These are phyloP conservation scores for Tubosaeta sp. DNA, from an alignment of 768 basidiomycete species.

Conservation along the genomic window DNA sequence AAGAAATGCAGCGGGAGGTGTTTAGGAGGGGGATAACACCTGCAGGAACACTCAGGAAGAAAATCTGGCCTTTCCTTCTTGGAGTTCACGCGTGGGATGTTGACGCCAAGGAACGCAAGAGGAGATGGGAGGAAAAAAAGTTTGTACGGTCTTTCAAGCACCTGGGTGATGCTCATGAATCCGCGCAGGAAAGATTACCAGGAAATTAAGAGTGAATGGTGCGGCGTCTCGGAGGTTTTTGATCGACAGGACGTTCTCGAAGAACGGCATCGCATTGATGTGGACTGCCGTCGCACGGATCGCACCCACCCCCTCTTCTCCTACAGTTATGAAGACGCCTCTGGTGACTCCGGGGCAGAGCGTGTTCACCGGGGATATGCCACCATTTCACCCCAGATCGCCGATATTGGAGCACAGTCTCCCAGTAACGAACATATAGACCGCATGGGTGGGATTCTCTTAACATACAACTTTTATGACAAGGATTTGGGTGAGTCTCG, in stretches of 20 bases:
- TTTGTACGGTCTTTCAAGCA: conserved; percentile 25
- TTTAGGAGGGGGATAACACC: conserved; percentile 70
- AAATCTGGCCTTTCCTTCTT: conserved; percentile 88
- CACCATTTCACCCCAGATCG: conserved; percentile 68
- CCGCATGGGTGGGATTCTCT: conserved; percentile 75
- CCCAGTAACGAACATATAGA: conserved; percentile 91
- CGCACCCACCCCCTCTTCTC: conserved; percentile 89
- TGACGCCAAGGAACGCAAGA: conserved; percentile 55
- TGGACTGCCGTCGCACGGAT: conserved; percentile 96
- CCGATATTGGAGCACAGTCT: conserved; percentile 81
- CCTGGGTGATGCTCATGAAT: conserved; percentile 8
- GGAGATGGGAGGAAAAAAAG: conserved; percentile 62
- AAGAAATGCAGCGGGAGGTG: conserved; percentile 72
- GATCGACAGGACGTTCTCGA: conserved; percentile 78
- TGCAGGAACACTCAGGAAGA: conserved; percentile 54
- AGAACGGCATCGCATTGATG: conserved; percentile 91
- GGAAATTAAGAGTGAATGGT: conserved; percentile 76
- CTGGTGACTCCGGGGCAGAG: conserved; percentile 51
- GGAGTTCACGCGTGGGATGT: conserved; percentile 81
- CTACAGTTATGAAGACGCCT: conserved; percentile 33
- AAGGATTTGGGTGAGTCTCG: conserved; percentile 70
- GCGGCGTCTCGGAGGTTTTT: conserved; percentile 75
- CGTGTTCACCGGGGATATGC: conserved; percentile 49
- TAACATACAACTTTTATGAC: conserved; percentile 91
- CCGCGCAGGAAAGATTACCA: conserved; percentile 61